Conservation (phyloP, 257 asterid genomes). For the Solanum raphanifolium region DNA sequence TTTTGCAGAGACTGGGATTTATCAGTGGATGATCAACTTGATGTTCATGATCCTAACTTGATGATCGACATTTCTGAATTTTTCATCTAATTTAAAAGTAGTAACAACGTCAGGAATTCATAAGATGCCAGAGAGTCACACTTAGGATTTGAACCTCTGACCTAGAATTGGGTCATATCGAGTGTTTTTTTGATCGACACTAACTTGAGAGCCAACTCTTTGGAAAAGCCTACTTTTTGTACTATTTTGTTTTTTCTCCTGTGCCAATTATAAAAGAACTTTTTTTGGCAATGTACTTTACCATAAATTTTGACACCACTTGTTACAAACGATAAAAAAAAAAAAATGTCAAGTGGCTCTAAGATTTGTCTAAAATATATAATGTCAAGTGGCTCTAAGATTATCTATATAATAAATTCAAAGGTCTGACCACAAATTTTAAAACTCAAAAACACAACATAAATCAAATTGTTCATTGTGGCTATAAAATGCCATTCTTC, state of each 20-base stretch:
- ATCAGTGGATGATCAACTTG: not conserved
- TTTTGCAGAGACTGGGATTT: not conserved
- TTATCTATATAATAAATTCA: no score
- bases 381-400: no score
- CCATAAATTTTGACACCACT: not conserved
- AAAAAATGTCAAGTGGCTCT: not conserved
- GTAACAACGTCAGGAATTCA: not conserved
- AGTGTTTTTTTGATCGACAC: conserved; percentile 7
- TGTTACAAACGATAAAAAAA: not conserved
- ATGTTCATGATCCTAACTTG: not conserved
- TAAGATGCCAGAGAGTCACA: not conserved
- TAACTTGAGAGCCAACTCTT: not conserved
- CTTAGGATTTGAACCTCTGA: not conserved
- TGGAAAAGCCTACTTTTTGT: not conserved
- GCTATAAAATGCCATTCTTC: conserved; percentile 5
- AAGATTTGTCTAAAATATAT: not conserved
- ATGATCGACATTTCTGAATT: not conserved
- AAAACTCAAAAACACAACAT: no score
- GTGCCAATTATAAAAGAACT: not conserved
- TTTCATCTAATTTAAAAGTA: not conserved
- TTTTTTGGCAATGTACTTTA: not conserved
- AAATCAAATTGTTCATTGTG: not conserved
- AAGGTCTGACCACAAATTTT: no score
- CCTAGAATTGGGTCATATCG: no score
- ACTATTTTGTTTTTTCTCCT: not conserved